These are phyloP conservation scores for Alternaria solani DNA, from an alignment of 2,329 filamentous ascomycete species.

Conservation along the genomic window DNA sequence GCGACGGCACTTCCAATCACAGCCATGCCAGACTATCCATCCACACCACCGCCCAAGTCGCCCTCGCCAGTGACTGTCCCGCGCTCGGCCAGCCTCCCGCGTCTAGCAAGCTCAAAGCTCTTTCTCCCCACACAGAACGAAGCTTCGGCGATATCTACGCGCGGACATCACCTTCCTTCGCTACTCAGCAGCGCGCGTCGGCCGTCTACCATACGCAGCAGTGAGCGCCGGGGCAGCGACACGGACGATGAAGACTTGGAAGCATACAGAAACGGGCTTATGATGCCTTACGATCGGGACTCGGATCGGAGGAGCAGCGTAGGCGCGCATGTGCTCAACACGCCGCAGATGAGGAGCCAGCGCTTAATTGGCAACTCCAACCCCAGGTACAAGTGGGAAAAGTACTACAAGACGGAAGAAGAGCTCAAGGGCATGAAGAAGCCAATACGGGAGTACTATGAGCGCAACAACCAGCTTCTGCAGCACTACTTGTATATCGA, in stretches of 20 bases:
- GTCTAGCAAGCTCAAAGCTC: constrained; percentile 47
- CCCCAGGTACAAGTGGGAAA: constrained; percentile 82
- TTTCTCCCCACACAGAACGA: constrained; percentile 55
- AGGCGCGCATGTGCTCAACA: constrained; percentile 55
- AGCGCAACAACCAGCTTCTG: constrained; percentile 86
- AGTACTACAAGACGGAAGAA: constrained; percentile 83
- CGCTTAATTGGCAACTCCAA: constrained; percentile 89
- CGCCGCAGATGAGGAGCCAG: constrained; percentile 79
- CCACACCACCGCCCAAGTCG: constrained; percentile 27
- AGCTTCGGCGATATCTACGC: constrained; percentile 49
- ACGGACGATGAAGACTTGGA: constrained; percentile 46
- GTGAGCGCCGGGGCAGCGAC: constrained; percentile 40
- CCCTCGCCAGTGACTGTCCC: constrained; percentile 25
- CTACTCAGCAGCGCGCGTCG: constrained; percentile 37
- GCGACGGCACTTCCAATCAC: background rate
- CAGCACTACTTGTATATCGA: constrained; percentile 96
- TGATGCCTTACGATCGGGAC: constrained; percentile 47
- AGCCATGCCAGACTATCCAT: constrained; percentile 29
- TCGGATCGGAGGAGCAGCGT: constrained; percentile 52
- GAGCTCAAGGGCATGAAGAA: constrained; percentile 76
- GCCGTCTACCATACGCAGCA: constrained; percentile 42
- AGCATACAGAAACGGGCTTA: constrained; percentile 34
- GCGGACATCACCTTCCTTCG: constrained; percentile 55
- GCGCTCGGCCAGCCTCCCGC: constrained; percentile 39
- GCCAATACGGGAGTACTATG: constrained; percentile 83